Conservation (phyloP, 805 yeast genomes). For the Lipomyces yamadae region DNA sequence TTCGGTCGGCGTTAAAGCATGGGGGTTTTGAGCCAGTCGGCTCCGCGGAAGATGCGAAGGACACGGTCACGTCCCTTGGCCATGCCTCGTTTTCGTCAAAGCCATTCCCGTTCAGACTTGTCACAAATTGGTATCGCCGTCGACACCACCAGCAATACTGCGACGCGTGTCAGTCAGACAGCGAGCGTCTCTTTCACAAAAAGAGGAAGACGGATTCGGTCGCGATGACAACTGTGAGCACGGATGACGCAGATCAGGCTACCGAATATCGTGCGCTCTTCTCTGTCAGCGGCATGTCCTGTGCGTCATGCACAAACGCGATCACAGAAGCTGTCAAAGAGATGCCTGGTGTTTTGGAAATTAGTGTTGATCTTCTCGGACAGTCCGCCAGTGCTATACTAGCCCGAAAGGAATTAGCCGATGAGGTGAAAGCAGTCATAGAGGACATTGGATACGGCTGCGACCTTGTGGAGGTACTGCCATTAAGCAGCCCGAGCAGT, state of each 20-base stretch:
- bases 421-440: constrained; percentile 55
- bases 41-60: constrained; percentile 21
- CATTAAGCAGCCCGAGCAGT: constrained; percentile 51
- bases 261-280: constrained; percentile 56
- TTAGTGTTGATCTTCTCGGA: constrained; percentile 57
- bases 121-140: constrained; percentile 31
- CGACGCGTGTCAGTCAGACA: constrained; percentile 31
- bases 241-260: constrained; percentile 41
- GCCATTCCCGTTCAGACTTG: constrained; percentile 32
- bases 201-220: constrained; percentile 8
- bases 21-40: constrained; percentile 39
- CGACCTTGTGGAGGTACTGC: constrained; percentile 61
- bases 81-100: constrained; percentile 27
- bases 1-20: constrained; percentile 36
- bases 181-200: constrained; percentile 14
- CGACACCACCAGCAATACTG: constrained; percentile 34
- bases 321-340: constrained; percentile 52
- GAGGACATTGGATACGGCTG: constrained; percentile 56
- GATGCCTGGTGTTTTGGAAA: constrained; percentile 46
- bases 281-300: constrained; percentile 69
- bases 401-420: constrained; percentile 55
- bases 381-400: constrained; percentile 60
- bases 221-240: constrained; percentile 1
- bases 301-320: constrained; percentile 62
- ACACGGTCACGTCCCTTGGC: constrained; percentile 3